Percentiles rank a stretch among this genome's conserved stretches.
phyloP scores from a whole-genome alignment of 2,329 filamentous ascomycete genomes.

The Thielaviopsis punctulata region DNA sequence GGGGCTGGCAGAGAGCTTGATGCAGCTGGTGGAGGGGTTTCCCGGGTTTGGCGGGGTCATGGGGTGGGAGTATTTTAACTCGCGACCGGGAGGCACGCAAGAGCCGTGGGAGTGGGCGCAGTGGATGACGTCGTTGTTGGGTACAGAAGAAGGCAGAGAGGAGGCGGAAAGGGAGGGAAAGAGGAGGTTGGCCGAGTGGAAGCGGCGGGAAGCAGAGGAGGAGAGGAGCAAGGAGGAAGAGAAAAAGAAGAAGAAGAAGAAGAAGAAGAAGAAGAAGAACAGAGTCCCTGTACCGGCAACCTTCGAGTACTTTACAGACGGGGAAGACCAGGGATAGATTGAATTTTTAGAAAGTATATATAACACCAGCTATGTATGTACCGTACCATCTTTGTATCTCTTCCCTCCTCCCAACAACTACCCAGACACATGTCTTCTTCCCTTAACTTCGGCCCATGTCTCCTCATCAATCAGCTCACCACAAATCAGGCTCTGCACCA shows the following conservation, averaged over 20 bases:
- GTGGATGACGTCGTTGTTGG: slow-evolving; percentile 36
- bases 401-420: too few species aligned
- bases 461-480: slow-evolving; percentile 56
- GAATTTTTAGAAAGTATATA: too few species aligned
- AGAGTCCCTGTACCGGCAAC: slow-evolving; percentile 15
- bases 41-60: slow-evolving; percentile 69
- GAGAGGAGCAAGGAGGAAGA: slow-evolving; percentile 1
- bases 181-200: slow-evolving; percentile 13
- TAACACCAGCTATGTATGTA: too few species aligned
- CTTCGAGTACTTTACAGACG: slow-evolving; percentile 22
- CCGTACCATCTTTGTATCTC: too few species aligned
- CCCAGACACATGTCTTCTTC: neutral
- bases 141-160: slow-evolving; percentile 10
- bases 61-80: slow-evolving; percentile 94
- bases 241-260: slow-evolving; percentile 4
- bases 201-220: neutral
- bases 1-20: slow-evolving; percentile 27
- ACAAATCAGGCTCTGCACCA: slow-evolving; percentile 83
- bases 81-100: slow-evolving; percentile 42
- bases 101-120: slow-evolving; percentile 66
- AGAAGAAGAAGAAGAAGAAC: neutral
- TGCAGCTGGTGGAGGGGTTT: slow-evolving; percentile 30
- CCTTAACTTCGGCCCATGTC: too few species aligned
- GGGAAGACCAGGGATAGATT: neutral
- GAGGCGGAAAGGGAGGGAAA: slow-evolving; percentile 14